These are phyloP conservation scores for Metarhizium sp. DNA, from an alignment of 2,329 filamentous ascomycete species.

Conservation along the genomic window DNA sequence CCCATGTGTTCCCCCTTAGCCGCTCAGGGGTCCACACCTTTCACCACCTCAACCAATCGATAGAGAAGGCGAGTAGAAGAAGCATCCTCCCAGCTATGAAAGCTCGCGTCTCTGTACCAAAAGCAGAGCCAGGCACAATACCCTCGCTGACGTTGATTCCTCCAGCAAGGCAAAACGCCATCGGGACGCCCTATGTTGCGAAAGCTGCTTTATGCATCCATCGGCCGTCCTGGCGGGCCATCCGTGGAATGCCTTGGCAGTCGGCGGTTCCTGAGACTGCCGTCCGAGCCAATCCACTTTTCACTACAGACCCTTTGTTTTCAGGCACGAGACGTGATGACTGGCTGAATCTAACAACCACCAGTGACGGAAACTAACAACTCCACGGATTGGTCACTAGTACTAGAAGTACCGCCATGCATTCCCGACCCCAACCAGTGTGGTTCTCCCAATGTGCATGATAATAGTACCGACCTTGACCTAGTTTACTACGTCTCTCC, in stretches of 20 bases:
- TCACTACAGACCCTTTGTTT: not conserved
- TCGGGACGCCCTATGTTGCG: not conserved
- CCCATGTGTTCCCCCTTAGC: conserved; percentile 6
- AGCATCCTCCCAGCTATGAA: not conserved
- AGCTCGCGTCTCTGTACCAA: not conserved
- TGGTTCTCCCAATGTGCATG: not conserved
- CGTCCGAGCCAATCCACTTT: not conserved
- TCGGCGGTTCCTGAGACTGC: conserved; percentile 5
- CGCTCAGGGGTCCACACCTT: not conserved
- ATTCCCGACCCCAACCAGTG: not conserved
- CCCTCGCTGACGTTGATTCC: not conserved
- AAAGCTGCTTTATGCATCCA: not conserved
- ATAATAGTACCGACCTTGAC: not conserved
- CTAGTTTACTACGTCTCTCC: not conserved
- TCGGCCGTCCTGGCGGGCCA: not conserved
- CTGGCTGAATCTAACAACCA: not conserved
- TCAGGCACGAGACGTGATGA: not conserved
- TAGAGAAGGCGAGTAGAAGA: conserved; percentile 9
- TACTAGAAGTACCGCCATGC: not conserved
- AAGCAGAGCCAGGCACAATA: not conserved
- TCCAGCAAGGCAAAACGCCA: not conserved
- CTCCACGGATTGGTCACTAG: too few species aligned
- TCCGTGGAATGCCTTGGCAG: not conserved
- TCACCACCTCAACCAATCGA: conserved; percentile 9
- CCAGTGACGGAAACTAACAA: not conserved